Evolutionary conservation across 495 filamentous ascomycete species (phyloP).

Genomic region (Penicillium simplicissimum): DNA sequence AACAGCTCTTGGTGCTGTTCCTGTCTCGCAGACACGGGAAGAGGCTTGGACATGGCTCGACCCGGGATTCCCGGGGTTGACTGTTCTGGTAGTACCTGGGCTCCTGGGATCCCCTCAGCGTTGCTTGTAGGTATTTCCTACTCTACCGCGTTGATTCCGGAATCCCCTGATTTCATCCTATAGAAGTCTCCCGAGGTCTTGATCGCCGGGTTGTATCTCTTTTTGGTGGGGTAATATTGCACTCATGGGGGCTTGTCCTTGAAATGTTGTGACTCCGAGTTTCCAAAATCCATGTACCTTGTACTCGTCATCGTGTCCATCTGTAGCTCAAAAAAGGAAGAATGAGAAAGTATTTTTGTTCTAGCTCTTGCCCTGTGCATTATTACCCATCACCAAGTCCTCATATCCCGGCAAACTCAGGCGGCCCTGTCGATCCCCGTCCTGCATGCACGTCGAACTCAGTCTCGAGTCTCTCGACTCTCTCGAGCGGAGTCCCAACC

Average conservation of each 20-base stretch:
- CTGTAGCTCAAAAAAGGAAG: background rate
- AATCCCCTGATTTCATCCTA: too few species aligned
- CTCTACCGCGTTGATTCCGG: background rate
- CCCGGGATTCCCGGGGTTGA: background rate
- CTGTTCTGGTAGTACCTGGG: background rate
- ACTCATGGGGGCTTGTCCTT: conserved; percentile 14
- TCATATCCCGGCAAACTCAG: too few species aligned
- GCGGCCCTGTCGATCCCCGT: conserved; percentile 27
- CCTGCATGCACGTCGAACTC: conserved; percentile 7
- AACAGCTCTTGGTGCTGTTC: background rate
- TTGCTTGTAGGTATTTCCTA: background rate
- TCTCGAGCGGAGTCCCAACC: background rate
- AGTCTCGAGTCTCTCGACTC: background rate
- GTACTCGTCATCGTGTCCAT: conserved; percentile 2
- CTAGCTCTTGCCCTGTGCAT: conserved; percentile 12
- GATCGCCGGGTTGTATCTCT: conserved; percentile 7
- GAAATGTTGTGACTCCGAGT: conserved; percentile 24
- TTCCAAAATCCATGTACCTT: conserved; percentile 31
- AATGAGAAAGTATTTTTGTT: too few species aligned
- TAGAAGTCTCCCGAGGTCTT: background rate
- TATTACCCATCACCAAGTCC: too few species aligned
- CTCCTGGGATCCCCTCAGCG: background rate
- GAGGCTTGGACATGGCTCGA: background rate
- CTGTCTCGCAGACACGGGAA: background rate
- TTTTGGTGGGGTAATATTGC: conserved; percentile 14